These are phyloP conservation scores for Paxillus rubicundulus DNA, from an alignment of 768 basidiomycete genomes.

Conservation along the genomic window DNA sequence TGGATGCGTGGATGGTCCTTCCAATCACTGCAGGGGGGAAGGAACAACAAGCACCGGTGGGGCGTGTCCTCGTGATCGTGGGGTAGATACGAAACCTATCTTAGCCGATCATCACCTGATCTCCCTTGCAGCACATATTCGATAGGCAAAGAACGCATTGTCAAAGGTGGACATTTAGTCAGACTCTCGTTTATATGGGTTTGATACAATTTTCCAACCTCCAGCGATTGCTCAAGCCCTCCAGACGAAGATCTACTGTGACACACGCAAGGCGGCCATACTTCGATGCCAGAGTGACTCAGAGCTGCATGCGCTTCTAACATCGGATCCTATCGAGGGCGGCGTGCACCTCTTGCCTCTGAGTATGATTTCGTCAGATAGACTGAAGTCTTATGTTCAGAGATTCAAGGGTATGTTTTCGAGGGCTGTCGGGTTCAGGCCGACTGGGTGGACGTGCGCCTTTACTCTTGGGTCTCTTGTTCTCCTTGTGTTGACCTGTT, in stretches of 20 bases:
- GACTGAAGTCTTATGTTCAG: slow-evolving; percentile 72
- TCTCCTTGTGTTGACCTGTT: slow-evolving; percentile 2
- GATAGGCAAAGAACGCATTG: slow-evolving; percentile 96
- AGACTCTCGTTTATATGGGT: neutral
- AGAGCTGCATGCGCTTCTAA: slow-evolving; percentile 77
- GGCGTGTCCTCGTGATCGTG: slow-evolving; percentile 58
- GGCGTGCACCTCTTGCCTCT: slow-evolving; percentile 87
- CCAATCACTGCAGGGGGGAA: slow-evolving; percentile 16
- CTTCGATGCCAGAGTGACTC: slow-evolving; percentile 82
- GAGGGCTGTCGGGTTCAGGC: slow-evolving; percentile 78
- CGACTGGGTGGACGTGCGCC: slow-evolving; percentile 94
- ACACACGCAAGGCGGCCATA: slow-evolving; percentile 77
- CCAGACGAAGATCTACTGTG: slow-evolving; percentile 83
- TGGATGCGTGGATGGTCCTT: slow-evolving; percentile 52
- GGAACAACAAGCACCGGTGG: slow-evolving; percentile 38
- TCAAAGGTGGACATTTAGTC: slow-evolving; percentile 65
- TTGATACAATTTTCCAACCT: neutral
- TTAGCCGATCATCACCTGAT: neutral
- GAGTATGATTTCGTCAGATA: slow-evolving; percentile 68
- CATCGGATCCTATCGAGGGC: slow-evolving; percentile 69
- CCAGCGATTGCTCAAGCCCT: slow-evolving; percentile 84
- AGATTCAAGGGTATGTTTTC: slow-evolving; percentile 70
- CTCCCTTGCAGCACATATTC: slow-evolving; percentile 76
- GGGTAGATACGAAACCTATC: slow-evolving; percentile 47
- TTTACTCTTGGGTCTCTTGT: neutral